Base-by-base conservation (phyloP, 1,284 basidiomycete species). In the Papiliotrema laurentii region DNA sequence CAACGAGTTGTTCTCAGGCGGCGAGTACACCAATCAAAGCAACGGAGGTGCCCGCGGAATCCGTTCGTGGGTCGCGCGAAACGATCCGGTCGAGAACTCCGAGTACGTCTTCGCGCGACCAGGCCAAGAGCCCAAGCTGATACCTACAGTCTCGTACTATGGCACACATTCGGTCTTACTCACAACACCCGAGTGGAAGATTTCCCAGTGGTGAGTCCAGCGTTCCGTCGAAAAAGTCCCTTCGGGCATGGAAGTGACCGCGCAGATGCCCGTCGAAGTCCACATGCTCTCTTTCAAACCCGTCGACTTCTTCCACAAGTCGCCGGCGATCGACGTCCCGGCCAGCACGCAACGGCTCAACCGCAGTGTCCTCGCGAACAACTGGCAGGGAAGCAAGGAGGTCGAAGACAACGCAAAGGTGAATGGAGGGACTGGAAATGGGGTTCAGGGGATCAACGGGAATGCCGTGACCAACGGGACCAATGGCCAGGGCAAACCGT, bases 201-300 rank as follows among this genome's bases (percentile, higher is more conserved):
- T 42, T 69, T 61, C 57, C 65, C 65, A 7, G 84, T 86, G 18
- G n/a, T n/a, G n/a, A n/a, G n/a, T n/a, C n/a, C n/a, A n/a, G n/a
- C n/a, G n/a, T n/a, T n/a, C n/a, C n/a, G n/a, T n/a, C n/a, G n/a
- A n/a, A n/a, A n/a, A n/a, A n/a, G n/a, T n/a, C n/a, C n/a, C n/a
- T n/a, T n/a, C n/a, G n/a, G n/a, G n/a, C n/a, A n/a, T n/a, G n/a
- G n/a, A n/a, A n/a, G n/a, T n/a, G n/a, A n/a, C n/a, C n/a, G n/a
- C n/a, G n/a, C n/a, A n/a, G n/a, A 96, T 94, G 91, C 90, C 91
- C 0, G 83, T 83, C 34, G 90, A 94, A 63, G 80, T 84, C 49
- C 56, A 91, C 37, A 82, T 73, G 51, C 68, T 93, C 46, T 75
- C 81, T n/a, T 82, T 96, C 74, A 89, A 89, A 66, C 92, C 92